These are phyloP conservation scores for Yamadazyma oceani DNA, from an alignment of 1,139 yeast species.

Conservation along the genomic window DNA sequence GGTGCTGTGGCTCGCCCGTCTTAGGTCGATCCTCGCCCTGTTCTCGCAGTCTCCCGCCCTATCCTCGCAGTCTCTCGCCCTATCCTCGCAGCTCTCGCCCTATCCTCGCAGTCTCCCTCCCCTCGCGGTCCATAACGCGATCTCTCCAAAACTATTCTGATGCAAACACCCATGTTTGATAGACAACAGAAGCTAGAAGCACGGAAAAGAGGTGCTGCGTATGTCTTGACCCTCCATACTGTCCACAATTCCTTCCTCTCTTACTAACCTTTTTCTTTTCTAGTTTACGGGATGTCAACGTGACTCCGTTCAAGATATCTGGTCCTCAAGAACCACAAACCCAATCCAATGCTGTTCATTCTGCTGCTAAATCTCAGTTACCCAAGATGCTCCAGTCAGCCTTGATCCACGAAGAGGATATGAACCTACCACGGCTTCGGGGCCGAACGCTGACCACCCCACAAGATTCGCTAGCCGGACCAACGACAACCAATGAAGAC, in stretches of 20 bases:
- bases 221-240: constrained; percentile 18
- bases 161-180: constrained; percentile 3
- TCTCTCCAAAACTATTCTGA: background rate
- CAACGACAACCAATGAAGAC: too few relatives aligned
- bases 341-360: too few relatives aligned
- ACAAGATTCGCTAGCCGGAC: too few relatives aligned
- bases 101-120: background rate
- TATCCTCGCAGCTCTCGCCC: background rate
- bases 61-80: too few relatives aligned
- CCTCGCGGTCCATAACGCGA: background rate
- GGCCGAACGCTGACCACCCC: constrained; percentile 6
- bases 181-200: constrained; percentile 25
- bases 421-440: constrained; percentile 26
- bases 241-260: background rate
- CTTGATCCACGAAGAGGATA: constrained; percentile 23
- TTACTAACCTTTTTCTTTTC: constrained; percentile 9
- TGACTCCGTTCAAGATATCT: constrained; percentile 12
- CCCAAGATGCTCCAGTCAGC: constrained; percentile 25
- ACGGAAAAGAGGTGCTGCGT: constrained; percentile 45
- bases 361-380: constrained; percentile 13
- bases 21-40: too few relatives aligned
- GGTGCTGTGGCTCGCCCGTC: too few relatives aligned
- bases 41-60: background rate
- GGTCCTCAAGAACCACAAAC: background rate
- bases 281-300: constrained; percentile 14